phyloP scores from a whole-genome alignment of 2,329 filamentous ascomycete genomes.

The Neobulgaria alba region DNA sequence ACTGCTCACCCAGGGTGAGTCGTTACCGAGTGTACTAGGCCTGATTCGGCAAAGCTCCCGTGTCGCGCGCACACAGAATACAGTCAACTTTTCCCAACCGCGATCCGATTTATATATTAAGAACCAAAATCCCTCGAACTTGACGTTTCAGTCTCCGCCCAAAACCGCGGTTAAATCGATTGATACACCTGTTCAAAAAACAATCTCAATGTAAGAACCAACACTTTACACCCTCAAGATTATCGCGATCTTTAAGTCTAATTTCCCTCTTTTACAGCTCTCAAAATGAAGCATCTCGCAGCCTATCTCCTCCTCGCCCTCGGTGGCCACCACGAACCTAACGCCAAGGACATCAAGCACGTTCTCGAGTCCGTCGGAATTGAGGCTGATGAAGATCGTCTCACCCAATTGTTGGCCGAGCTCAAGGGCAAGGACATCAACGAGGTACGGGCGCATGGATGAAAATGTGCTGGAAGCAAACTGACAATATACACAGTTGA shows the following conservation, averaged over 20 bases:
- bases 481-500: slow-evolving; percentile 57
- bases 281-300: slow-evolving; percentile 99
- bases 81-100: slow-evolving; percentile 6
- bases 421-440: slow-evolving; percentile 88
- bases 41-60: neutral
- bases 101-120: slow-evolving; percentile 4
- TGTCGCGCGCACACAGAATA: slow-evolving; percentile 4
- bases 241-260: slow-evolving; percentile 9
- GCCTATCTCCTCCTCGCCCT: slow-evolving; percentile 96
- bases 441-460: slow-evolving; percentile 52
- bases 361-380: slow-evolving; percentile 93
- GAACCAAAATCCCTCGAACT: slow-evolving; percentile 43
- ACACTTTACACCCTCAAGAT: too few relatives aligned
- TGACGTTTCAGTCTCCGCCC: slow-evolving; percentile 99
- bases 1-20: too few relatives aligned
- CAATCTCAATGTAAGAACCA: slow-evolving; percentile 22
- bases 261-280: slow-evolving; percentile 30
- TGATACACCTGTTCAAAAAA: slow-evolving; percentile 74
- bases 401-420: slow-evolving; percentile 81
- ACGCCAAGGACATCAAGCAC: slow-evolving; percentile 73
- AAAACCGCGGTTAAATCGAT: slow-evolving; percentile 98
- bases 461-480: slow-evolving; percentile 6
- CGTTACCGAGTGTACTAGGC: neutral
- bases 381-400: slow-evolving; percentile 82
- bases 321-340: slow-evolving; percentile 79